phyloP scores from a whole-genome alignment of 768 basidiomycete species.

The Hebeloma cylindrosporum region DNA sequence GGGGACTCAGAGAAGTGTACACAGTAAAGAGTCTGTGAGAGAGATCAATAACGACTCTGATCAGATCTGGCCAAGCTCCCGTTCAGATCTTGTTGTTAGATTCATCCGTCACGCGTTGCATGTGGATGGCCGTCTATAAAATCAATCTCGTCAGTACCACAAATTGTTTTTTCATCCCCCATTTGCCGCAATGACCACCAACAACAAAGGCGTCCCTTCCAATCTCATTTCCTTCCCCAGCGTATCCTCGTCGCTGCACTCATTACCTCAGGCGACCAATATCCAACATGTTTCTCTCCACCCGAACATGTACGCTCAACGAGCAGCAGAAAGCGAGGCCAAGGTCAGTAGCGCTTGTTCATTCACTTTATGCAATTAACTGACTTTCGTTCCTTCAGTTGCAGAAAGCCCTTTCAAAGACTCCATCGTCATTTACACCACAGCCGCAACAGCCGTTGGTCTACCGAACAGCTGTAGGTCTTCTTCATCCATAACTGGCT shows the following conservation, averaged over 20 bases:
- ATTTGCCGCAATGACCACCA: conserved; percentile 26
- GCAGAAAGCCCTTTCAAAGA: conserved; percentile 64
- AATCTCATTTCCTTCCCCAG: conserved; percentile 73
- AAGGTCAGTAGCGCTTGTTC: conserved; percentile 47
- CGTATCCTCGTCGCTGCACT: conserved; percentile 64
- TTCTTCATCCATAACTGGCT: conserved; percentile 11
- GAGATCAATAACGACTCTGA: conserved; percentile 21
- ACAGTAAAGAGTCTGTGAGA: conserved; percentile 11
- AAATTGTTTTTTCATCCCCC: conserved; percentile 22
- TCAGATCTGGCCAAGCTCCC: conserved; percentile 28
- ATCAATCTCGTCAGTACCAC: conserved; percentile 26
- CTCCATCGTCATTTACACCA: conserved; percentile 33
- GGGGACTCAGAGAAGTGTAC: conserved; percentile 15
- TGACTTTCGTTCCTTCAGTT: conserved; percentile 38
- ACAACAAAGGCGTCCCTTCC: conserved; percentile 35
- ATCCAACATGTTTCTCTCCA: conserved; percentile 66
- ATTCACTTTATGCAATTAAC: background rate
- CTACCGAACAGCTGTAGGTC: conserved; percentile 40
- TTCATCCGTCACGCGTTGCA: conserved; percentile 34
- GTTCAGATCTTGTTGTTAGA: conserved; percentile 32
- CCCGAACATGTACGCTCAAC: conserved; percentile 66
- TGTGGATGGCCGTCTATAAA: conserved; percentile 23
- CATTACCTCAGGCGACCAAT: conserved; percentile 71
- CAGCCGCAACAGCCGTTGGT: conserved; percentile 33
- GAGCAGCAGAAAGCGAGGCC: conserved; percentile 71